A percentile compares a stretch with the other conserved stretches of the same genome.
phyloP scores from a whole-genome alignment of 1,284 basidiomycete species.

The Ceratobasidium sp. region DNA sequence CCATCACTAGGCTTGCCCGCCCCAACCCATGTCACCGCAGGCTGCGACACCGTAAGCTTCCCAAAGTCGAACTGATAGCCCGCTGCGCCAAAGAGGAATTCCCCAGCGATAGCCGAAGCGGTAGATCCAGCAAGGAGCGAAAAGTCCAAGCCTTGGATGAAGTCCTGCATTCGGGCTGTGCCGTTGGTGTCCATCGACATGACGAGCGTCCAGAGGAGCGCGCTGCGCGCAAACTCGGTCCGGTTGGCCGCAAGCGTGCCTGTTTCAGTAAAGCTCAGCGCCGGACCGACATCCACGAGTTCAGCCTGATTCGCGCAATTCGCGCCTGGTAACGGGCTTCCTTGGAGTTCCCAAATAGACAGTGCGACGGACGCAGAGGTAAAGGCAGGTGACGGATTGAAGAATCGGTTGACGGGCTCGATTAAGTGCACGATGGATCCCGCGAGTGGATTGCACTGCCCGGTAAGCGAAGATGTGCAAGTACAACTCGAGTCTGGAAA shows the following conservation, averaged over 20 bases:
- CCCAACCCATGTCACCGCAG: constrained; percentile 59
- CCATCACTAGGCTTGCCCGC: constrained; percentile 60
- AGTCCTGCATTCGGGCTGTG: constrained; percentile 57
- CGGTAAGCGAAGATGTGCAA: constrained; percentile 61
- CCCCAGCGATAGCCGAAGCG: constrained; percentile 49
- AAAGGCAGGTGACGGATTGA: constrained; percentile 58
- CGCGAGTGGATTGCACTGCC: constrained; percentile 65
- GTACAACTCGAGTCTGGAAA: constrained; percentile 67
- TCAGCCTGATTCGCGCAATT: constrained; percentile 65
- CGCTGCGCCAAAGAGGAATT: constrained; percentile 59
- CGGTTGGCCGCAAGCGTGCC: constrained; percentile 56
- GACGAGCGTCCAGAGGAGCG: constrained; percentile 68
- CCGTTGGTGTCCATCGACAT: constrained; percentile 61
- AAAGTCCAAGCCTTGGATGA: constrained; percentile 62
- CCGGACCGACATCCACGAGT: constrained; percentile 66
- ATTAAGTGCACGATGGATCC: constrained; percentile 62
- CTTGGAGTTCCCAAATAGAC: constrained; percentile 63
- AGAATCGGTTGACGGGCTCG: constrained; percentile 62
- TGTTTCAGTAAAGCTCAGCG: constrained; percentile 49
- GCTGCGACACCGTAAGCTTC: constrained; percentile 61
- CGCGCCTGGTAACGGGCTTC: constrained; percentile 53
- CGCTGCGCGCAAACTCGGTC: constrained; percentile 66
- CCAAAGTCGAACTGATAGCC: constrained; percentile 71
- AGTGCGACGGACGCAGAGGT: constrained; percentile 59
- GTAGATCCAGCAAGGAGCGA: constrained; percentile 60